phyloP scores from a whole-genome alignment of 495 filamentous ascomycete genomes.

The Trichoderma virens region DNA sequence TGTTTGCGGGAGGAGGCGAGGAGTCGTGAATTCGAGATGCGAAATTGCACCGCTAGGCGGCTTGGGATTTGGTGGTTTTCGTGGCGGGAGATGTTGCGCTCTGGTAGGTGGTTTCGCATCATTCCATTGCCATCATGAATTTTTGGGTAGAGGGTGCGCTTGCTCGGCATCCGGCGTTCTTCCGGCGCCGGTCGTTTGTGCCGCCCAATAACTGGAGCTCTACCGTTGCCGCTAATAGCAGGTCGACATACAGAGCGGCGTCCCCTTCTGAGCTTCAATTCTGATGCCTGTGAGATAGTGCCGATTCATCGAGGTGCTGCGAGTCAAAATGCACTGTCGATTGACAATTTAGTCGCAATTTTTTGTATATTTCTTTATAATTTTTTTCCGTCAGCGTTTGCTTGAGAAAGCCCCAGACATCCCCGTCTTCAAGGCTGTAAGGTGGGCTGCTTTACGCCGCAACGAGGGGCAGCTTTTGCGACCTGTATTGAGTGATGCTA shows the following conservation, averaged over 20 bases:
- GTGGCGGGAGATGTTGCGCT: neutral
- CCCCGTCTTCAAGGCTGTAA: neutral
- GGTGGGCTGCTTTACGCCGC: neutral
- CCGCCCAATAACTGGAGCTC: neutral
- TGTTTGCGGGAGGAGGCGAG: slow-evolving; percentile 16
- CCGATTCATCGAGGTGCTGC: neutral
- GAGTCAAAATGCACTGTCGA: neutral
- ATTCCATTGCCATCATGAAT: neutral
- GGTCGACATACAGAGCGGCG: too few relatives aligned
- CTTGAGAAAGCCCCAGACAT: neutral
- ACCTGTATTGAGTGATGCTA: neutral
- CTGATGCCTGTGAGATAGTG: neutral
- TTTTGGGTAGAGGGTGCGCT: neutral
- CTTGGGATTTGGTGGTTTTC: neutral
- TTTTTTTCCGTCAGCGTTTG: neutral
- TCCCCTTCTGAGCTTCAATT: too few relatives aligned
- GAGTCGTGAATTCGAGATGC: neutral
- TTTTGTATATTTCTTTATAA: neutral
- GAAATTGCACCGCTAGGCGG: neutral
- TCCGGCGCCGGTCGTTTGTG: neutral
- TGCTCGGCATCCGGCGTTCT: neutral
- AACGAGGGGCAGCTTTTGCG: slow-evolving; percentile 1
- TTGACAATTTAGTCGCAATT: neutral
- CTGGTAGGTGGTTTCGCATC: neutral
- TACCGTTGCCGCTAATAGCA: too few relatives aligned